A percentile compares a stretch with the other conserved stretches of the same genome.
Conservation (phyloP, 1,284 basidiomycete genomes). For the Kalmanozyma brasiliensis region DNA sequence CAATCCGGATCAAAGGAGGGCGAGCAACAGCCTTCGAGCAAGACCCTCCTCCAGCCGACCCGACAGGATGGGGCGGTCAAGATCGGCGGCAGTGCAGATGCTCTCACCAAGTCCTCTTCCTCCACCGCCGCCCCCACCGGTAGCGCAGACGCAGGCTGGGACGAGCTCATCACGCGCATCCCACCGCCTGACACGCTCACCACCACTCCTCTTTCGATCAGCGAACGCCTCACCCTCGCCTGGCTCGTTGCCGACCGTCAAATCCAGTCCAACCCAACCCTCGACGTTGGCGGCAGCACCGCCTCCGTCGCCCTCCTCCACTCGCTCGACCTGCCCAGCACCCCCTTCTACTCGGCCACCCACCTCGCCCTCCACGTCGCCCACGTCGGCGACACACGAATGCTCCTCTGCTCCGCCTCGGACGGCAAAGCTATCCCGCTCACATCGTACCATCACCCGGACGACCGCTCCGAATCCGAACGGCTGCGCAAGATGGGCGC, state of each 20-base stretch:
- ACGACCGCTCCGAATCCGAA: constrained; percentile 83
- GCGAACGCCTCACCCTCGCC: constrained; percentile 64
- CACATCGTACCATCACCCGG: constrained; percentile 80
- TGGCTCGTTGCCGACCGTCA: constrained; percentile 63
- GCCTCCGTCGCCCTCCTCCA: constrained; percentile 89
- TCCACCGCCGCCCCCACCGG: constrained; percentile 4
- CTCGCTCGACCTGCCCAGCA: constrained; percentile 78
- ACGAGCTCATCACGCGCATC: constrained; percentile 39
- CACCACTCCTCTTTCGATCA: constrained; percentile 53
- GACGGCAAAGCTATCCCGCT: constrained; percentile 80
- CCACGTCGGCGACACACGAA: constrained; percentile 85
- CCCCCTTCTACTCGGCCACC: constrained; percentile 67
- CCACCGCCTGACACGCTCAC: constrained; percentile 48
- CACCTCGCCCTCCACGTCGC: constrained; percentile 76
- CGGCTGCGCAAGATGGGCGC: constrained; percentile 87
- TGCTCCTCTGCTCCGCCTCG: constrained; percentile 80
- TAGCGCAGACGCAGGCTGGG: constrained; percentile 20
- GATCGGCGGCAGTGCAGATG: constrained; percentile 25
- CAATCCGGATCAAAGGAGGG: not conserved
- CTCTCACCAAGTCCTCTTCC: constrained; percentile 2
- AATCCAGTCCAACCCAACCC: constrained; percentile 53
- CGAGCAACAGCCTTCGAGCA: constrained; percentile 23
- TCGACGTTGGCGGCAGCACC: constrained; percentile 77
- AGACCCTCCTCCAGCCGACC: constrained; percentile 29
- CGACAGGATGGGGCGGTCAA: constrained; percentile 31